These are phyloP conservation scores for Barnettozyma hawaiiensis DNA, from an alignment of 1,139 yeast species.

Conservation along the genomic window DNA sequence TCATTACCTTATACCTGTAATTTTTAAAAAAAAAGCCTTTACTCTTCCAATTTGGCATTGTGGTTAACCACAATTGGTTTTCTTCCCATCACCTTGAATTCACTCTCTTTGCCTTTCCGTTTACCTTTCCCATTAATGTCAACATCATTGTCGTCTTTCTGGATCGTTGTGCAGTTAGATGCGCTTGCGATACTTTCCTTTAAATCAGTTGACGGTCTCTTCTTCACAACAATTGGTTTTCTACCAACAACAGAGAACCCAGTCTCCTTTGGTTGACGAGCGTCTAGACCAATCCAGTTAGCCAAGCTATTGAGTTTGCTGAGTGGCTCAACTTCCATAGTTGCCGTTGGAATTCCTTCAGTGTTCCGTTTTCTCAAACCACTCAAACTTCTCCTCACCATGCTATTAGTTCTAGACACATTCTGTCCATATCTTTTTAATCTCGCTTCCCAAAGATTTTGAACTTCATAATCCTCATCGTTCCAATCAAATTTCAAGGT, in stretches of 20 bases:
- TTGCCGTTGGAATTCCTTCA: neutral
- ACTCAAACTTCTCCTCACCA: constrained; percentile 1
- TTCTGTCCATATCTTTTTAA: constrained; percentile 1
- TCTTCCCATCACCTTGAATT: constrained; percentile 11
- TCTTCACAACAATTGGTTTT: constrained; percentile 24
- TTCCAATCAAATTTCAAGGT: constrained; percentile 1
- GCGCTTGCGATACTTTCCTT: neutral
- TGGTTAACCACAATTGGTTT: constrained; percentile 25
- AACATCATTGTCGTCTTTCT: neutral
- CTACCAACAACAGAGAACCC: constrained; percentile 14
- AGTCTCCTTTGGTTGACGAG: neutral
- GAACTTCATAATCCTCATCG: constrained; percentile 8
- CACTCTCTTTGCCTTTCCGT: neutral
- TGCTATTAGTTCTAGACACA: neutral
- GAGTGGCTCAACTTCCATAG: neutral
- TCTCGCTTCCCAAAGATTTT: constrained; percentile 10
- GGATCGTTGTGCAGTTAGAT: neutral
- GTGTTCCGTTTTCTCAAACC: neutral
- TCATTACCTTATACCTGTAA: neutral
- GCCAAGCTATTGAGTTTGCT: constrained; percentile 5
- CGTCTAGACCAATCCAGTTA: neutral
- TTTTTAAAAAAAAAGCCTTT: neutral
- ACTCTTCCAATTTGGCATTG: constrained; percentile 14
- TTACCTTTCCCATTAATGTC: neutral
- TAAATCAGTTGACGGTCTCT: neutral